Conservation (phyloP, 1,139 yeast species). For the Yamadazyma friedrichii region DNA sequence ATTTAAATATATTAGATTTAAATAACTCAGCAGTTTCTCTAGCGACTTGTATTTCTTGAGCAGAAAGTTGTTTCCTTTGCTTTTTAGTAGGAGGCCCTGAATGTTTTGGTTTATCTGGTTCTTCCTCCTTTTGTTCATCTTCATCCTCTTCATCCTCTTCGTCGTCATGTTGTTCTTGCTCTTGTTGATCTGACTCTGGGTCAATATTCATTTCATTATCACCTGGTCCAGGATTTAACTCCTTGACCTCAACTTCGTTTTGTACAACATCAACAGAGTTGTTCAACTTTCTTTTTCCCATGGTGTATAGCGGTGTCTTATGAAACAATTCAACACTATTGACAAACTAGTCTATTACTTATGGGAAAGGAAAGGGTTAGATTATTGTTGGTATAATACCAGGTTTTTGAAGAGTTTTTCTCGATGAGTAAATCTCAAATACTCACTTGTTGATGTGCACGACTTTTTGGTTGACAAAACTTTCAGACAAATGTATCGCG, state of each 20-base stretch:
- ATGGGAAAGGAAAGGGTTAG: too few species aligned
- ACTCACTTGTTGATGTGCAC: background rate
- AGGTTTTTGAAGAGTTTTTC: conserved; percentile 5
- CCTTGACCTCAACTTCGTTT: background rate
- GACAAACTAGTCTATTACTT: background rate
- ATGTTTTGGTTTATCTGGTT: conserved; percentile 11
- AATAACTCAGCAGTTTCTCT: conserved; percentile 92
- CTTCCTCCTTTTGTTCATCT: conserved; percentile 15
- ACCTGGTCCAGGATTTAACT: background rate
- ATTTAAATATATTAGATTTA: conserved; percentile 90
- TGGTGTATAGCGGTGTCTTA: conserved; percentile 8
- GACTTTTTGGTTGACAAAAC: background rate
- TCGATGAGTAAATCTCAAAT: conserved; percentile 4
- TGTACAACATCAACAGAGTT: background rate
- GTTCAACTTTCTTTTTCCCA: conserved; percentile 34
- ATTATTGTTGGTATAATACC: too few species aligned
- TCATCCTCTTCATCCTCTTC: conserved; percentile 16
- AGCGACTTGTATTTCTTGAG: conserved; percentile 88
- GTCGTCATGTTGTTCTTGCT: conserved; percentile 14
- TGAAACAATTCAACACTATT: background rate
- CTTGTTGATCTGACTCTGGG: conserved; percentile 3
- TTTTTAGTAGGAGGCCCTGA: conserved; percentile 26
- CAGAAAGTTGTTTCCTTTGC: conserved; percentile 49
- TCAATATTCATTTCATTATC: conserved; percentile 14
- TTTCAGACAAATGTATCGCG: background rate